These are phyloP conservation scores for Rhizopogon parksii DNA, from an alignment of 1,284 basidiomycete species.

Conservation along the genomic window DNA sequence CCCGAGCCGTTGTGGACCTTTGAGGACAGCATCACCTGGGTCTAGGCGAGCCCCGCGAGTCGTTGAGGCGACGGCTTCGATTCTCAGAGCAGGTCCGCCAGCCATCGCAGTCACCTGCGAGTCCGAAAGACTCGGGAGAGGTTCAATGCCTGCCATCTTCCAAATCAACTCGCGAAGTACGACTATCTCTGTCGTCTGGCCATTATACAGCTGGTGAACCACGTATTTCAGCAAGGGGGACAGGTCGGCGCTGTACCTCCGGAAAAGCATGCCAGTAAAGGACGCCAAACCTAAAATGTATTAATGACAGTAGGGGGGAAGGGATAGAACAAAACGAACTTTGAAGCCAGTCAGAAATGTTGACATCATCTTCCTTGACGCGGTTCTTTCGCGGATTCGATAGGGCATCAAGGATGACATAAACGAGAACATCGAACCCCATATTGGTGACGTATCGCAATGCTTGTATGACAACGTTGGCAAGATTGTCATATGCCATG, in stretches of 20 bases:
- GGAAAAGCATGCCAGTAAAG: constrained; percentile 90
- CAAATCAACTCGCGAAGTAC: constrained; percentile 89
- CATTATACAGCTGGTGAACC: constrained; percentile 81
- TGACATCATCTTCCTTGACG: constrained; percentile 90
- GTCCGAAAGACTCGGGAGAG: constrained; percentile 83
- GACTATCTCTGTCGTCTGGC: constrained; percentile 83
- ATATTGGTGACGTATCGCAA: constrained; percentile 85
- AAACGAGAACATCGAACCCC: constrained; percentile 92
- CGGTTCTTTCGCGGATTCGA: constrained; percentile 81
- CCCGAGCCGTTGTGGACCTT: constrained; percentile 64
- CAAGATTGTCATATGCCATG: constrained; percentile 95
- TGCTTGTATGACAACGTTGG: constrained; percentile 86
- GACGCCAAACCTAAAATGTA: constrained; percentile 67
- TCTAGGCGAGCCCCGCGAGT: constrained; percentile 68
- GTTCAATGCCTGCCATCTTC: constrained; percentile 94
- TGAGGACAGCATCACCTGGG: constrained; percentile 49
- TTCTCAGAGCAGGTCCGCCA: constrained; percentile 81
- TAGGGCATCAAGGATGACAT: constrained; percentile 82
- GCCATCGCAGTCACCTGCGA: constrained; percentile 85
- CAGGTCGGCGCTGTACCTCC: constrained; percentile 80
- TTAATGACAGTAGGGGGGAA: constrained; percentile 12
- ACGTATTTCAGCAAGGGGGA: constrained; percentile 86
- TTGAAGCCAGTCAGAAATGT: constrained; percentile 89
- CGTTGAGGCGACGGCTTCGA: constrained; percentile 73
- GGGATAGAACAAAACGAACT: constrained; percentile 47